Evolutionary conservation across 371 early-diverging fungal species (phyloP).

Genomic region (Lichtheimia corymbifera): DNA sequence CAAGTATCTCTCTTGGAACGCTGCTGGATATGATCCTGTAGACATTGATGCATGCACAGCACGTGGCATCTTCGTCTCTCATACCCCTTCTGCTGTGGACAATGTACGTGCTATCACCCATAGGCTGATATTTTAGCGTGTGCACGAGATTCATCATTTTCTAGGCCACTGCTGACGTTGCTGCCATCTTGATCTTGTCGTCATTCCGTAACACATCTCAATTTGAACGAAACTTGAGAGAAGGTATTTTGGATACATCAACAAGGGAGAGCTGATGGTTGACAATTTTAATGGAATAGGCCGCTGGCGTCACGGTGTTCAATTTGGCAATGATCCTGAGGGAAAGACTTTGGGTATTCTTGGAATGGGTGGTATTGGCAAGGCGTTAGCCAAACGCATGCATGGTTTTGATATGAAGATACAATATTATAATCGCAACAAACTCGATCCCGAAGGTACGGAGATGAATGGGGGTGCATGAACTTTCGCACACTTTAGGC

Average conservation of each 20-base stretch:
- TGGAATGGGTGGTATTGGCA: constrained; percentile 66
- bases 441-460: constrained; percentile 33
- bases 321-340: constrained; percentile 54
- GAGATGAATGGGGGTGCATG: not conserved
- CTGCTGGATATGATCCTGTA: constrained; percentile 46
- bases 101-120: constrained; percentile 13
- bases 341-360: constrained; percentile 56
- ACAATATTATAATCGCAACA: constrained; percentile 55
- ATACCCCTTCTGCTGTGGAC: constrained; percentile 48
- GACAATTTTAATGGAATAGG: constrained; percentile 21
- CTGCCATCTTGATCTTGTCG: constrained; percentile 49
- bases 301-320: constrained; percentile 41
- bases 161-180: constrained; percentile 58
- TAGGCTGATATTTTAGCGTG: not conserved
- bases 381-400: constrained; percentile 61
- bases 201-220: constrained; percentile 51
- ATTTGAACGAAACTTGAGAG: constrained; percentile 43
- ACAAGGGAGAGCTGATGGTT: not conserved
- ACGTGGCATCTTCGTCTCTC: constrained; percentile 35
- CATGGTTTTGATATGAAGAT: constrained; percentile 56
- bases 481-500: not conserved
- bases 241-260: constrained; percentile 27
- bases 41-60: constrained; percentile 40
- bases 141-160: not conserved
- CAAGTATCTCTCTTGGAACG: constrained; percentile 34